These are phyloP conservation scores for Polytrichum commune DNA, from an alignment of 225 moss, liverwort and hornwort species.

Conservation along the genomic window DNA sequence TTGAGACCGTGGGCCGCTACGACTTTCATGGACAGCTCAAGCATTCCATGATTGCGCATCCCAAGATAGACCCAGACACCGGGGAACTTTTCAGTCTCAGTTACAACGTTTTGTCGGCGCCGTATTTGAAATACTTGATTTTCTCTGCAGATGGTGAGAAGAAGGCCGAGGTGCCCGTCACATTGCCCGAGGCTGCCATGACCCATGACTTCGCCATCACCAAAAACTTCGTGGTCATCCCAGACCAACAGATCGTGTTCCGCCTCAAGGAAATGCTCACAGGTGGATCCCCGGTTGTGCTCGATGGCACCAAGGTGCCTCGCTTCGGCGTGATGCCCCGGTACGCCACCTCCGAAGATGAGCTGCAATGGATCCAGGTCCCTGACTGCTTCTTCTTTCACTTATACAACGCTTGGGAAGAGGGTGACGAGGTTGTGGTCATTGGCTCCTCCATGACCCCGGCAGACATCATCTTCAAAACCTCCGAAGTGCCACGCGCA, in stretches of 20 bases:
- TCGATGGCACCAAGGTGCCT: constrained; percentile 59
- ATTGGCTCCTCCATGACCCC: constrained; percentile 93
- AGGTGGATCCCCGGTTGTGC: constrained; percentile 76
- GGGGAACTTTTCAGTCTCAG: constrained; percentile 81
- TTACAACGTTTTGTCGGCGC: constrained; percentile 76
- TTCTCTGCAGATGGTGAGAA: constrained; percentile 62
- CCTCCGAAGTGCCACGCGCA: constrained; percentile 47
- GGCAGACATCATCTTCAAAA: constrained; percentile 83
- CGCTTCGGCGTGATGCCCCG: constrained; percentile 82
- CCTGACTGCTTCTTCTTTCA: constrained; percentile 90
- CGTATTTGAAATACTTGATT: constrained; percentile 58
- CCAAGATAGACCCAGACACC: constrained; percentile 65
- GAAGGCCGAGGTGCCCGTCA: constrained; percentile 53
- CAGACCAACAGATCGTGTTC: constrained; percentile 93
- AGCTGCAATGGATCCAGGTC: constrained; percentile 77
- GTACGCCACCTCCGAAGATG: constrained; percentile 59
- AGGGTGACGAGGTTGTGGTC: constrained; percentile 70
- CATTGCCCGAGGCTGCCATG: constrained; percentile 83
- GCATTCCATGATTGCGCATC: constrained; percentile 96
- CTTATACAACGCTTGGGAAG: constrained; percentile 94
- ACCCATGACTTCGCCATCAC: constrained; percentile 97
- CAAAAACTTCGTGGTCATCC: constrained; percentile 74
- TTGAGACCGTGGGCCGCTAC: constrained; percentile 66
- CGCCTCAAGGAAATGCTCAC: constrained; percentile 66
- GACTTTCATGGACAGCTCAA: constrained; percentile 76